phyloP scores from a whole-genome alignment of 2,329 filamentous ascomycete species.

The Fusarium sp. region DNA sequence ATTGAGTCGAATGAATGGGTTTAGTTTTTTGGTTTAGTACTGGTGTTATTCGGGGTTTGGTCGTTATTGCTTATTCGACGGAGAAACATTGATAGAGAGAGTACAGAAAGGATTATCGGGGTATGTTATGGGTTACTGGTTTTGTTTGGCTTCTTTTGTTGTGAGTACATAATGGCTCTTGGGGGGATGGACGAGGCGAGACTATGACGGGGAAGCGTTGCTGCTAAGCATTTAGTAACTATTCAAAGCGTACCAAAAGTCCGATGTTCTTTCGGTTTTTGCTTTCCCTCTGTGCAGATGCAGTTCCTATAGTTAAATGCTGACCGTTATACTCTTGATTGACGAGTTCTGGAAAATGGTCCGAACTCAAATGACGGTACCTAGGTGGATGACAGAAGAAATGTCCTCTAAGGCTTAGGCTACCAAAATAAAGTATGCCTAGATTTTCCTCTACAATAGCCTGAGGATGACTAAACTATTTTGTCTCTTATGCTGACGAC shows the following conservation, averaged over 20 bases:
- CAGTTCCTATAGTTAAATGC: background rate
- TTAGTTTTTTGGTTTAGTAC: background rate
- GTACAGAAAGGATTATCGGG: constrained; percentile 12
- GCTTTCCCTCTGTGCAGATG: background rate
- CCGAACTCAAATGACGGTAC: background rate
- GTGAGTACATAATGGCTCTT: background rate
- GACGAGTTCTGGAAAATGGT: background rate
- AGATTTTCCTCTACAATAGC: too few relatives aligned
- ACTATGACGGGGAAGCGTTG: constrained; percentile 5
- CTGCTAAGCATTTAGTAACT: constrained; percentile 19
- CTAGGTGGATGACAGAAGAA: too few relatives aligned
- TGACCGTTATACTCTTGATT: background rate
- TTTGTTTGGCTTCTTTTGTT: constrained; percentile 6
- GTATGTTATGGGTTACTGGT: constrained; percentile 8
- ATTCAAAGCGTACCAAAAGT: constrained; percentile 36
- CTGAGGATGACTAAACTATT: too few relatives aligned
- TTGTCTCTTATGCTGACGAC: too few relatives aligned
- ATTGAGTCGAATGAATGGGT: background rate
- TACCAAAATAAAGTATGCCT: too few relatives aligned
- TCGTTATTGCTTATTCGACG: constrained; percentile 12
- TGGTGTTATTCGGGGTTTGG: constrained; percentile 16
- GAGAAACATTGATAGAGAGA: constrained; percentile 27
- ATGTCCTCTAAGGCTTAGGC: too few relatives aligned
- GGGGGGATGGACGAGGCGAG: background rate
- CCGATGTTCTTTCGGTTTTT: constrained; percentile 1